Percentiles rank a stretch among this genome's conserved stretches.
Conservation (phyloP, 345 rosid genomes). For the Syzygium grande region DNA sequence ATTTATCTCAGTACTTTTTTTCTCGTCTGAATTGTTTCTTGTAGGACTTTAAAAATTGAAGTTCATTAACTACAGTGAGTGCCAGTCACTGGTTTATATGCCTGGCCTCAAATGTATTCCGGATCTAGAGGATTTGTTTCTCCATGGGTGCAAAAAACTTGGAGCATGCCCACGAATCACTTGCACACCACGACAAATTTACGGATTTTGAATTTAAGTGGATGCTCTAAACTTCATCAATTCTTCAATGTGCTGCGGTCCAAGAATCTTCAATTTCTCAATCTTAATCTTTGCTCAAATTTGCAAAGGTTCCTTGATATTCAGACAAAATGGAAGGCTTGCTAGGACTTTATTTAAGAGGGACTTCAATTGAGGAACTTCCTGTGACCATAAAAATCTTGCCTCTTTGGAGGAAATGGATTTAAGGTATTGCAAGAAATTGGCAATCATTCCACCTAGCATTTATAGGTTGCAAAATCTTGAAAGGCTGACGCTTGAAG, state of each 20-base stretch:
- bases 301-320: background rate
- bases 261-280: background rate
- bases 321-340: background rate
- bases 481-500: too few relatives aligned
- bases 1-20: too few relatives aligned
- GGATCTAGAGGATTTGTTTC: background rate
- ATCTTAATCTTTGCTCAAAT: background rate
- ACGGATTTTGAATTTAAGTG: too few relatives aligned
- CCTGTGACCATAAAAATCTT: too few relatives aligned
- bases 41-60: background rate
- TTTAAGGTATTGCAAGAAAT: too few relatives aligned
- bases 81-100: background rate
- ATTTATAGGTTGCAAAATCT: too few relatives aligned
- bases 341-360: background rate
- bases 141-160: background rate
- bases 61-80: background rate
- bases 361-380: background rate
- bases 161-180: background rate
- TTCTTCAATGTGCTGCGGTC: too few relatives aligned
- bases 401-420: too few relatives aligned
- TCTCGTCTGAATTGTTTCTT: too few relatives aligned
- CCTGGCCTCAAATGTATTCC: background rate
- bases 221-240: too few relatives aligned
- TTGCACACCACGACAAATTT: background rate
- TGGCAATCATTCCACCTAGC: too few relatives aligned